Evolutionary conservation across 495 filamentous ascomycete genomes (phyloP).

Genomic region (Xylaria cubensis): DNA sequence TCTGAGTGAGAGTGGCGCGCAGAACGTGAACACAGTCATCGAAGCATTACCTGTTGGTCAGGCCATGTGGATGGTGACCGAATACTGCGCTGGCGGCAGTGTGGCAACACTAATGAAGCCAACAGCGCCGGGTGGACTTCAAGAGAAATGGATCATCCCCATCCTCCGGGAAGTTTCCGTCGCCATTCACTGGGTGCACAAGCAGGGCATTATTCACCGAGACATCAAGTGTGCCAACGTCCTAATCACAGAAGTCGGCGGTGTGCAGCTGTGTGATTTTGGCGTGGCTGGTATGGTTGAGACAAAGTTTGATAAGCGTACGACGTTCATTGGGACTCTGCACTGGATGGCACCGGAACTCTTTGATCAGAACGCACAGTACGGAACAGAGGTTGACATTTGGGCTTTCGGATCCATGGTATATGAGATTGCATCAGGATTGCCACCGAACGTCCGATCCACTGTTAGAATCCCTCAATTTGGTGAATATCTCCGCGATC

Average conservation of each 20-base stretch:
- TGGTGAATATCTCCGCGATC: constrained; percentile 66
- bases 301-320: constrained; percentile 81
- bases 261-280: constrained; percentile 92
- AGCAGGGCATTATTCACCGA: constrained; percentile 91
- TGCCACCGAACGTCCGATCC: constrained; percentile 70
- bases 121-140: constrained; percentile 72
- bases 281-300: constrained; percentile 90
- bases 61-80: constrained; percentile 93
- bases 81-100: constrained; percentile 94
- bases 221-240: constrained; percentile 97
- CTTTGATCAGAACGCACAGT: constrained; percentile 61
- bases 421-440: constrained; percentile 89
- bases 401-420: constrained; percentile 95
- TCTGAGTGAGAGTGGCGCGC: constrained; percentile 80
- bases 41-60: constrained; percentile 86
- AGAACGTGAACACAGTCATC: constrained; percentile 89
- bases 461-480: constrained; percentile 59
- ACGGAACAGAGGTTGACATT: constrained; percentile 81
- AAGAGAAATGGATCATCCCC: constrained; percentile 88
- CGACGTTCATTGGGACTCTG: constrained; percentile 92
- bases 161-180: constrained; percentile 87
- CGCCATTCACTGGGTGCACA: constrained; percentile 85
- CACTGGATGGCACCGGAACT: constrained; percentile 98
- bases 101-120: constrained; percentile 80
- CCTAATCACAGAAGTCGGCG: constrained; percentile 84